Evolutionary conservation across 2,329 filamentous ascomycete genomes (phyloP), one percentile per base, ranked within the genome.

Genomic region (Penicillium sclerotigenum): DNA sequence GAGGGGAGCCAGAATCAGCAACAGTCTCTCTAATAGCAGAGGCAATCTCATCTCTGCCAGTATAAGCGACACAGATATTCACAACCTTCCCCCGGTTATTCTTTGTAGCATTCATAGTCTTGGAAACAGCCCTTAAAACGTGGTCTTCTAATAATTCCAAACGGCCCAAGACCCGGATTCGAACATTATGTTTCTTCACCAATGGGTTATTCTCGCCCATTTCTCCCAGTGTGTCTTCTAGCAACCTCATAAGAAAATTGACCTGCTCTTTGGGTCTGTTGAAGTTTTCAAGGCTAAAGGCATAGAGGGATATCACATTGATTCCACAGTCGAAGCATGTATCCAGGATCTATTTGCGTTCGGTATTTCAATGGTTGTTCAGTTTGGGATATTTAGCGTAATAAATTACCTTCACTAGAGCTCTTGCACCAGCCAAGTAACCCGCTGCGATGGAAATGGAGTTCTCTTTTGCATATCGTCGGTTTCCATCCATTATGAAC

Each of bases 221-320:
- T 3, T 29, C 41, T 29, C 26, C 26, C 29, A 43, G 6, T 29
- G 11, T 14, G 6, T 6, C n/a, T n/a, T 50, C 47, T 8, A 50
- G 11, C 8, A 50, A 28, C 18, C 9, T 20, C 37, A 41, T 50
- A 6, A 50, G 26, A 18, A 38, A n/a, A n/a, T 60, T 43, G 26
- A 62, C 29, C 41, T 62, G 47, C 7, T 46, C 48, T 11, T 48
- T 40, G 2, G 60, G 42, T 31, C 59, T 41, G 13, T 62, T 22
- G 38, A 62, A 60, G 31, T 58, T 62, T 16, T 58, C 59, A 14
- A 58, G 52, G 31, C 59, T 62, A 45, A 62, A 62, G 11, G 57
- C 36, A 34, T 62, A 58, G 11, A 52, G 31, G 5, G 59, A 60
- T 16, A 62, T 14, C 13, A 31, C 28, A 14, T 58, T 20, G 34